Evolutionary conservation across 1,139 yeast species (phyloP), one percentile per base, ranked within the genome.

Genomic region (Diutina rugosa): DNA sequence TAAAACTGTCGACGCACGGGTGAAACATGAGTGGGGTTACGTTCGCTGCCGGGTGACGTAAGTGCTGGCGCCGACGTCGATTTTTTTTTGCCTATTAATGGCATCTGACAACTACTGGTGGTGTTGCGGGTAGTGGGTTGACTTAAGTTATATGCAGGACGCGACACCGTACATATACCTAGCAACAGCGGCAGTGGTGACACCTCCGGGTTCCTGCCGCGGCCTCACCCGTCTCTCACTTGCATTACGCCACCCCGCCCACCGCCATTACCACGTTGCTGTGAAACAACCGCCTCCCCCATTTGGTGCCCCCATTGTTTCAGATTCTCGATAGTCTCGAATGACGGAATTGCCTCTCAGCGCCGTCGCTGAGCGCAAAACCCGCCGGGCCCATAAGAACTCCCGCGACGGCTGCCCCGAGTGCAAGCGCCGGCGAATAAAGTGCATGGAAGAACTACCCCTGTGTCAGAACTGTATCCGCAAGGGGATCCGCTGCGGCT

Each of bases 381-480:
- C 75, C 59, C 67, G 80, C 60, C 65, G 78, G 59, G 71, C 77
- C 29, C 80, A 76, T 58, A 75, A 75, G 59, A 76, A 76, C 60
- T 74, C 79, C 4, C 63, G 77, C 54, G 80, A 76, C 61, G 79
- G 76, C 59, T 76, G 79, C 59, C 79, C 79, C 6, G 75, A 75
- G 62, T 76, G 80, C 63, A 72, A 73, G 57, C 69, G 72, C 9
- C 74, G 72, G 59, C 64, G 80, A 61, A 73, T 76, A 64, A 76
- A 75, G 61, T 76, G 79, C 59, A 63, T 73, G 1, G 80, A 76
- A 59, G 79, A 75, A 57, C 65, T 76, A 26, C 80, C 80, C 7
- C 64, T 71, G 26, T 76, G 80, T 58, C 64, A 60, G 18, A 75
- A 75, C 59, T 75, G 79, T 61, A 59, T 70, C 10, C 72, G 72